A percentile compares a stretch with the other conserved stretches of the same genome.
phyloP scores from a whole-genome alignment of 768 basidiomycete genomes.

The Podaxis mareebaensis region DNA sequence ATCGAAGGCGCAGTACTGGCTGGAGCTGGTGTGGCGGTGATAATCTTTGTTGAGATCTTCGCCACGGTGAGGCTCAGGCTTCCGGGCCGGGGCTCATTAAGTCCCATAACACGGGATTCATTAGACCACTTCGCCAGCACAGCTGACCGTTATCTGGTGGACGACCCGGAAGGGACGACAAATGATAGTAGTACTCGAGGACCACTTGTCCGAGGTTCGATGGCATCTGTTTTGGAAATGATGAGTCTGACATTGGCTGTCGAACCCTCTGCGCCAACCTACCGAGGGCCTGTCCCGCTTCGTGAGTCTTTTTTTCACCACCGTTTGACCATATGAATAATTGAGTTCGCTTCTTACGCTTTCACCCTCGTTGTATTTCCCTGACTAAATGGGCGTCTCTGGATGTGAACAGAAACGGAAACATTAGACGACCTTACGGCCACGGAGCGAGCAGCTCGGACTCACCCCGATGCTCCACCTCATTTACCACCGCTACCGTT shows the following conservation, averaged over 20 bases:
- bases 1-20: constrained; percentile 67
- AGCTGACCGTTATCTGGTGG: constrained; percentile 42
- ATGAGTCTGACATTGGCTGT: constrained; percentile 80
- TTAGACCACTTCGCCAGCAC: constrained; percentile 51
- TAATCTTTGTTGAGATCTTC: constrained; percentile 64
- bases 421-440: constrained; percentile 79
- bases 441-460: constrained; percentile 76
- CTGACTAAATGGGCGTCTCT: not conserved
- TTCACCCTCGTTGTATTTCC: constrained; percentile 3
- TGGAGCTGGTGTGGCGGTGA: constrained; percentile 52
- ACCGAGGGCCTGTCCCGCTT: constrained; percentile 64
- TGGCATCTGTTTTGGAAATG: constrained; percentile 83
- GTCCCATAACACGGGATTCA: constrained; percentile 57
- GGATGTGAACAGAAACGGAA: constrained; percentile 56
- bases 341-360: constrained; percentile 6
- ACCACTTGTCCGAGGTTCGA: constrained; percentile 62
- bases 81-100: constrained; percentile 51
- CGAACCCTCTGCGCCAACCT: constrained; percentile 57
- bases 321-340: constrained; percentile 12
- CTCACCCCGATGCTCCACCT: constrained; percentile 76
- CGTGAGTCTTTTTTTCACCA: constrained; percentile 43
- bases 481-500: constrained; percentile 70
- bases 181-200: constrained; percentile 44
- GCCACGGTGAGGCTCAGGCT: constrained; percentile 47
- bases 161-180: constrained; percentile 53